Conservation (phyloP, 495 filamentous ascomycete genomes). For the Xylaria venustula region DNA sequence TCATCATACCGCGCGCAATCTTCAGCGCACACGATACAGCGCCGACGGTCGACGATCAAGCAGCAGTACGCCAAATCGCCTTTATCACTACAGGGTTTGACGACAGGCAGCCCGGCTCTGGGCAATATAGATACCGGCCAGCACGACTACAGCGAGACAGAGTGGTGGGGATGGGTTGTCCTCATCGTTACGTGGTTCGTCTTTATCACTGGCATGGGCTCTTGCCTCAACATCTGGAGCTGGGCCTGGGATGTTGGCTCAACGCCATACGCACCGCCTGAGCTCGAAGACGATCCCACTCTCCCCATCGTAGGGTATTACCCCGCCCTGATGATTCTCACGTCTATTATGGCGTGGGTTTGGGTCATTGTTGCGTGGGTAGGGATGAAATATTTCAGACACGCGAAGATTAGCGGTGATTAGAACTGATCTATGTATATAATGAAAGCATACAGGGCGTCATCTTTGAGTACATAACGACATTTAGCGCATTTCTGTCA, state of each 20-base stretch:
- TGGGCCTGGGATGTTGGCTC: constrained; percentile 99
- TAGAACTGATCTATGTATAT: constrained; percentile 15
- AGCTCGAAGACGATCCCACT: constrained; percentile 89
- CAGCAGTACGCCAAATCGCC: constrained; percentile 62
- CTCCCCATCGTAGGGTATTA: constrained; percentile 96
- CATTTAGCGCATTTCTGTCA: too few relatives aligned
- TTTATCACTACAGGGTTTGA: constrained; percentile 47
- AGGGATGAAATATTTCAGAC: constrained; percentile 98
- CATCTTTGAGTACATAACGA: too few relatives aligned
- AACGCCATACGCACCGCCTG: constrained; percentile 88
- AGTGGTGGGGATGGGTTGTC: constrained; percentile 95
- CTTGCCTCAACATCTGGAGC: constrained; percentile 95
- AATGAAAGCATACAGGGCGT: not conserved
- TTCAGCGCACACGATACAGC: constrained; percentile 36
- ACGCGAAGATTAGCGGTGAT: constrained; percentile 76
- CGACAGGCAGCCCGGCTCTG: constrained; percentile 38
- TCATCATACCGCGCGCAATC: constrained; percentile 17
- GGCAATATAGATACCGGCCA: constrained; percentile 53
- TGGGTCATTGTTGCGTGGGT: constrained; percentile 98
- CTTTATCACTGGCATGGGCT: constrained; percentile 93
- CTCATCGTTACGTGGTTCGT: constrained; percentile 87
- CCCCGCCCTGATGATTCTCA: constrained; percentile 88
- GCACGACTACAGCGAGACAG: constrained; percentile 91
- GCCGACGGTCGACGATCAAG: constrained; percentile 39
- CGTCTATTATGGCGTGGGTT: constrained; percentile 95